Evolutionary conservation across 495 filamentous ascomycete genomes (phyloP).

Genomic region (Penicillium verhagenii): DNA sequence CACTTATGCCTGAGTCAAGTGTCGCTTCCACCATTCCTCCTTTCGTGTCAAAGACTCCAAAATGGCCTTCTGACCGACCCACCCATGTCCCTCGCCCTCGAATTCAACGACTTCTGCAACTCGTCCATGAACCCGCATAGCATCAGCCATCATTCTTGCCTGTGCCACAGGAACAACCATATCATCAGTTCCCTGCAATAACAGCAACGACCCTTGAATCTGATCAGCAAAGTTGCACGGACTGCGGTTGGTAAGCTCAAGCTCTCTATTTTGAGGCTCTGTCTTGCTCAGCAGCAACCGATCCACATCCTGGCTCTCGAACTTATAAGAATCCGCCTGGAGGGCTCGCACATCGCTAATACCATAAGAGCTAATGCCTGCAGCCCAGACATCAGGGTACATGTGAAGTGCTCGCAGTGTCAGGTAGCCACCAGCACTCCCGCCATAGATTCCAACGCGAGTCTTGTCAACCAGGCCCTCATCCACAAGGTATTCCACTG

Average conservation of each 20-base stretch:
- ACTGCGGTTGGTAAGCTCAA: conserved; percentile 38
- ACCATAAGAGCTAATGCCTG: conserved; percentile 43
- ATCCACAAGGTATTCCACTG: conserved; percentile 36
- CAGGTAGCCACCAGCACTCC: conserved; percentile 49
- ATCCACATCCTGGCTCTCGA: conserved; percentile 49
- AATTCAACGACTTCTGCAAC: conserved; percentile 45
- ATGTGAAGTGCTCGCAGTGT: conserved; percentile 39
- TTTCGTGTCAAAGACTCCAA: conserved; percentile 21
- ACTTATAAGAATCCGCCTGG: conserved; percentile 48
- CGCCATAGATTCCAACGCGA: conserved; percentile 46
- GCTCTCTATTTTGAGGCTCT: conserved; percentile 32
- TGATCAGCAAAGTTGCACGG: conserved; percentile 42
- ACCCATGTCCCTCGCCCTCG: conserved; percentile 49
- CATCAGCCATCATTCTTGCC: conserved; percentile 40
- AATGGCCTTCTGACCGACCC: conserved; percentile 25
- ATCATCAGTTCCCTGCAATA: conserved; percentile 49
- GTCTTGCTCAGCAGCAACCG: conserved; percentile 33
- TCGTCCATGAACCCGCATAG: conserved; percentile 33
- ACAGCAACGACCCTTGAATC: conserved; percentile 45
- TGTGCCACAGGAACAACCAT: conserved; percentile 49
- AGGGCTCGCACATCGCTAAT: conserved; percentile 44
- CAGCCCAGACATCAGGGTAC: conserved; percentile 37
- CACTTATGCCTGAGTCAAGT: conserved; percentile 12
- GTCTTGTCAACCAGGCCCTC: conserved; percentile 31
- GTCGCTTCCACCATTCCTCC: conserved; percentile 28